Evolutionary conservation across 2,329 filamentous ascomycete species (phyloP).

Genomic region (Neofusicoccum sp.): DNA sequence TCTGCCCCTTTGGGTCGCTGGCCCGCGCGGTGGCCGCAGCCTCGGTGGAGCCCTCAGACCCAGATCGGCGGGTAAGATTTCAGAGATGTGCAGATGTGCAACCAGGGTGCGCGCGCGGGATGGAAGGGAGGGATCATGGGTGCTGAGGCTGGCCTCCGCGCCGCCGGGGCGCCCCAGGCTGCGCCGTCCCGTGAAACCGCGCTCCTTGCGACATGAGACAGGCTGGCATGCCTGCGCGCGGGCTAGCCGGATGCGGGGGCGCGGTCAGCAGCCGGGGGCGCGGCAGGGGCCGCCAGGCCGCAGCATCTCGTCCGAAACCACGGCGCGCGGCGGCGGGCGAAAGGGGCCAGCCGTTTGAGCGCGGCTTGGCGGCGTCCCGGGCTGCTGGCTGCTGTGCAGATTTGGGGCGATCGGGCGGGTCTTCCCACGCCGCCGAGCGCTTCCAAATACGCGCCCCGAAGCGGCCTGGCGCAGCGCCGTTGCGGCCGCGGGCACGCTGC

Average conservation of each 20-base stretch:
- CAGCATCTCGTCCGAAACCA: conserved; percentile 19
- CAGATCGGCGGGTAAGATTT: conserved; percentile 23
- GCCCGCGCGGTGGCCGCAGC: conserved; percentile 19
- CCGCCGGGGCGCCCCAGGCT: conserved; percentile 15
- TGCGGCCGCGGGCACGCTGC: neutral
- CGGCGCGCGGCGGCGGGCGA: conserved; percentile 9
- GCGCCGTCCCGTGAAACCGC: conserved; percentile 16
- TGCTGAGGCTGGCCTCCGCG: conserved; percentile 1
- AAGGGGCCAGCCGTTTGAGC: conserved; percentile 18
- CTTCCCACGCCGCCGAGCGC: conserved; percentile 17
- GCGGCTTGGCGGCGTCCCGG: conserved; percentile 16
- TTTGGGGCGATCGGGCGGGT: conserved; percentile 17
- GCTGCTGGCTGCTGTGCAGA: conserved; percentile 19
- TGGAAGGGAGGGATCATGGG: conserved; percentile 18
- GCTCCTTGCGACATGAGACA: conserved; percentile 18
- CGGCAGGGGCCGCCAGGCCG: neutral
- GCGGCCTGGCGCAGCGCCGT: conserved; percentile 10
- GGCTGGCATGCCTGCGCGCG: conserved; percentile 3
- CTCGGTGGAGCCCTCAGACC: conserved; percentile 21
- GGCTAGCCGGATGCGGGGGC: neutral
- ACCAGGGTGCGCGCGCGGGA: conserved; percentile 20
- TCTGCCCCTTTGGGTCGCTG: conserved; percentile 20
- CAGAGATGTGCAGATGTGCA: conserved; percentile 23
- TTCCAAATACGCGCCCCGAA: conserved; percentile 11
- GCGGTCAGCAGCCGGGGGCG: conserved; percentile 1